These are phyloP conservation scores for Ceratobasidium sp. DNA, from an alignment of 1,284 basidiomycete species.

Conservation along the genomic window DNA sequence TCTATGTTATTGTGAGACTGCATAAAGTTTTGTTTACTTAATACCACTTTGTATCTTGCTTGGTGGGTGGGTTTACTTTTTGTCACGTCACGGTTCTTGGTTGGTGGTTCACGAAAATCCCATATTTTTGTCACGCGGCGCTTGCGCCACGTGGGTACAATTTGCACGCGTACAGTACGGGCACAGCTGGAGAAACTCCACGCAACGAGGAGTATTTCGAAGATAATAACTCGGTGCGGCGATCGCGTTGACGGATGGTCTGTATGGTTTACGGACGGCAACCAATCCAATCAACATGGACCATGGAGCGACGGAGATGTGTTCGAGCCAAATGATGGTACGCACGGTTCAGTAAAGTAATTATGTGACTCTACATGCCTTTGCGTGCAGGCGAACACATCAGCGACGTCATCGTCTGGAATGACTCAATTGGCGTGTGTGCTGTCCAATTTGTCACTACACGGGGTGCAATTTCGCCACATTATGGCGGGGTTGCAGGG, in stretches of 20 bases:
- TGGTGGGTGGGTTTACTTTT: background rate
- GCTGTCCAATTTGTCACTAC: slow-evolving; percentile 20
- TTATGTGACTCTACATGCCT: background rate
- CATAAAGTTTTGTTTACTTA: background rate
- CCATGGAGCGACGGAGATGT: background rate
- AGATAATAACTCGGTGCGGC: background rate
- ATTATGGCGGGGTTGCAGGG: background rate
- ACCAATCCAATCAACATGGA: background rate
- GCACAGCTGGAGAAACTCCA: background rate
- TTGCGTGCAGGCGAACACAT: slow-evolving; percentile 23
- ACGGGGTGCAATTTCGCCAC: background rate
- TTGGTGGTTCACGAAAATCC: slow-evolving; percentile 6
- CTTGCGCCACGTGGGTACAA: slow-evolving; percentile 20
- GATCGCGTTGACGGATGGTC: background rate
- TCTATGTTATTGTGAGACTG: background rate
- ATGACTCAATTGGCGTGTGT: background rate
- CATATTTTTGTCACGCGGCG: slow-evolving; percentile 23
- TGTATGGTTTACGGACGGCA: background rate
- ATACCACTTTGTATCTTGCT: background rate
- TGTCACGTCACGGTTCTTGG: background rate
- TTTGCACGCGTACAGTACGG: slow-evolving; percentile 9
- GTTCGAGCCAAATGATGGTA: background rate
- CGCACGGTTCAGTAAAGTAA: background rate
- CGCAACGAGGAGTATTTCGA: background rate
- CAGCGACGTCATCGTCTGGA: slow-evolving; percentile 18